phyloP scores from a whole-genome alignment of 805 yeast genomes.

The Zygoascus biomembranicola region DNA sequence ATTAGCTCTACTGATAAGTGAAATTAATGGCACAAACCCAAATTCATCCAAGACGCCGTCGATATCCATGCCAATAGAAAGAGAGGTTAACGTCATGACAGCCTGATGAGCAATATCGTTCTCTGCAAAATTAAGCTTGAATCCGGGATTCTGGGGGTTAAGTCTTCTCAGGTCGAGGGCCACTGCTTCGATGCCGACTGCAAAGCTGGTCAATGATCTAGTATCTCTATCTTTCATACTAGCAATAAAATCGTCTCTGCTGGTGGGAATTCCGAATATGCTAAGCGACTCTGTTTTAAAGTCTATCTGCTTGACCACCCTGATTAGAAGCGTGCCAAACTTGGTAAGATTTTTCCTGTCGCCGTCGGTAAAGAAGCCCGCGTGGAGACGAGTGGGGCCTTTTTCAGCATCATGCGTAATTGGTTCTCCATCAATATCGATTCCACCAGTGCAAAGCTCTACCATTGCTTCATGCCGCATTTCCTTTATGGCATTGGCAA shows the following conservation, averaged over 20 bases:
- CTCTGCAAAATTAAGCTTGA: conserved; percentile 28
- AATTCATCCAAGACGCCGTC: conserved; percentile 27
- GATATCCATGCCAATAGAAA: conserved; percentile 27
- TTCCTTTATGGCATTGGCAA: conserved; percentile 14
- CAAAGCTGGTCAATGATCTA: conserved; percentile 13
- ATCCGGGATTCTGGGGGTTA: conserved; percentile 33
- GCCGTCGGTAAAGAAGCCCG: conserved; percentile 12
- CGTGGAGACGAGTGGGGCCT: conserved; percentile 1
- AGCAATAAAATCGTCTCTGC: conserved; percentile 1
- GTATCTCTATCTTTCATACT: conserved; percentile 3
- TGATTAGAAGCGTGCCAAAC: conserved; percentile 23
- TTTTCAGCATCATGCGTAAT: background rate
- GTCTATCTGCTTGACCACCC: conserved; percentile 30
- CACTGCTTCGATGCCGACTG: conserved; percentile 27
- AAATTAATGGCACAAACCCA: conserved; percentile 31
- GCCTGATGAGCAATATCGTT: conserved; percentile 35
- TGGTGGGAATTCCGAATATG: conserved; percentile 22
- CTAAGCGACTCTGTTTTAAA: conserved; percentile 27
- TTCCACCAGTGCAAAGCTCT: background rate
- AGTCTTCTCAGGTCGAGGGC: conserved; percentile 31
- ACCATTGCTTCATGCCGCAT: conserved; percentile 5
- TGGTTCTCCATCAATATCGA: background rate
- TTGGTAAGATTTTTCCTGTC: conserved; percentile 18
- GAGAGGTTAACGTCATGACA: conserved; percentile 26
- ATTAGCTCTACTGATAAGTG: conserved; percentile 29